phyloP scores from a whole-genome alignment of 805 yeast species.

The Jamesozyma jinghongensis region DNA sequence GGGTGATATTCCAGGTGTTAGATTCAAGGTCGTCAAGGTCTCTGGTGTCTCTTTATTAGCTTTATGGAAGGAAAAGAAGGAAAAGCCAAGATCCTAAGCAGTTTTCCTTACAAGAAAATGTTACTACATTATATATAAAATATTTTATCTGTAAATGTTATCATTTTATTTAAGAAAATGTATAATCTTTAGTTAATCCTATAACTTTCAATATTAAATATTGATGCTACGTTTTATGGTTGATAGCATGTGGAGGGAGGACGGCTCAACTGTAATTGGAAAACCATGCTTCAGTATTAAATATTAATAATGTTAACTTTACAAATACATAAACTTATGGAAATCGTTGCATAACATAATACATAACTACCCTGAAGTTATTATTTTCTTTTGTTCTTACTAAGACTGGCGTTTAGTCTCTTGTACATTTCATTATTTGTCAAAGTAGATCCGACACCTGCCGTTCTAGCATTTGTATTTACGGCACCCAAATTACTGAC shows the following conservation, averaged over 20 bases:
- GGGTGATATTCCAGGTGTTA: constrained; percentile 99
- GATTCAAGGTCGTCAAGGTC: constrained; percentile 99
- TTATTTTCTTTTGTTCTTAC: constrained; percentile 19
- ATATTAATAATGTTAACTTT: neutral
- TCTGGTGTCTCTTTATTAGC: constrained; percentile 99
- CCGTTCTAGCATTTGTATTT: constrained; percentile 32
- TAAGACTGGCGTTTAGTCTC: constrained; percentile 47
- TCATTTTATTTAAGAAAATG: constrained; percentile 5
- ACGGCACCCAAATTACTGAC: constrained; percentile 45
- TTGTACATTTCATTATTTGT: constrained; percentile 72
- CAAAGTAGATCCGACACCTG: constrained; percentile 44
- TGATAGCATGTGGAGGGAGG: no score
- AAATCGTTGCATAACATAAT: neutral
- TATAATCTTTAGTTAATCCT: neutral
- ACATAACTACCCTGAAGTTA: neutral
- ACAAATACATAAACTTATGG: constrained; percentile 1
- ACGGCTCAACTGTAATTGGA: no score
- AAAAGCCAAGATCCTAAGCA: constrained; percentile 97
- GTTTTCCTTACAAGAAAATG: neutral
- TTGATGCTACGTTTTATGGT: no score
- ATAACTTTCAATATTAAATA: no score
- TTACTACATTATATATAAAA: constrained; percentile 1
- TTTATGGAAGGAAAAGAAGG: constrained; percentile 99
- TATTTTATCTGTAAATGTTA: constrained; percentile 4
- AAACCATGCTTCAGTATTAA: no score